Conservation (phyloP, 176 grass and related monocot genomes). For the Carex kokanica region DNA sequence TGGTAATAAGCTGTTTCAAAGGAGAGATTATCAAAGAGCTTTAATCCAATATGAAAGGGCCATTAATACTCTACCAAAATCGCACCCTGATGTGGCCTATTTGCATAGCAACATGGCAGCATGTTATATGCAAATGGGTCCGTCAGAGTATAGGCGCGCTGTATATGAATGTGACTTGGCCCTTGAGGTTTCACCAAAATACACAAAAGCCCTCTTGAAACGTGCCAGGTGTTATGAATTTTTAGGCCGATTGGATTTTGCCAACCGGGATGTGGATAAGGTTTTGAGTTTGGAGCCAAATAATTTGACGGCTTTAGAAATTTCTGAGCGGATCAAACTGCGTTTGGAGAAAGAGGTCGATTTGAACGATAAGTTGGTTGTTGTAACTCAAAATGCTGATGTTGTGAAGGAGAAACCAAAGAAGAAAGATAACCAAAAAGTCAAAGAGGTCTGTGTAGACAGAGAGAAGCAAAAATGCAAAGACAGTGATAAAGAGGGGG, state of each 20-base stretch:
- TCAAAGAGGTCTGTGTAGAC: conserved; percentile 24
- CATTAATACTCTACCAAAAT: conserved; percentile 41
- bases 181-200: conserved; percentile 52
- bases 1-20: conserved; percentile 51
- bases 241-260: conserved; percentile 53
- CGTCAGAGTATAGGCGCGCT: conserved; percentile 42
- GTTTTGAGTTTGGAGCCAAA: conserved; percentile 48
- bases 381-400: conserved; percentile 2
- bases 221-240: conserved; percentile 50
- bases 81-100: conserved; percentile 35
- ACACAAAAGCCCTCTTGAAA: conserved; percentile 57
- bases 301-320: conserved; percentile 43
- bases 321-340: conserved; percentile 35
- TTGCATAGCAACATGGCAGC: conserved; percentile 53
- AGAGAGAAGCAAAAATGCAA: conserved; percentile 10
- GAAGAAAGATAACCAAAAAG: conserved; percentile 37
- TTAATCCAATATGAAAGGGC: conserved; percentile 63
- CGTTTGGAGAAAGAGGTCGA: conserved; percentile 39
- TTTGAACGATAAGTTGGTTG: conserved; percentile 29
- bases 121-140: conserved; percentile 69
- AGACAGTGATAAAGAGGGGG: neutral
- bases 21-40: conserved; percentile 52
- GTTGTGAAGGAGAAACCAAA: conserved; percentile 36
- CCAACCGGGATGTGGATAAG: conserved; percentile 32
- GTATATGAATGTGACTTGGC: conserved; percentile 57